Conservation (phyloP, 805 yeast genomes). For the Wickerhamiella alocasiicola region DNA sequence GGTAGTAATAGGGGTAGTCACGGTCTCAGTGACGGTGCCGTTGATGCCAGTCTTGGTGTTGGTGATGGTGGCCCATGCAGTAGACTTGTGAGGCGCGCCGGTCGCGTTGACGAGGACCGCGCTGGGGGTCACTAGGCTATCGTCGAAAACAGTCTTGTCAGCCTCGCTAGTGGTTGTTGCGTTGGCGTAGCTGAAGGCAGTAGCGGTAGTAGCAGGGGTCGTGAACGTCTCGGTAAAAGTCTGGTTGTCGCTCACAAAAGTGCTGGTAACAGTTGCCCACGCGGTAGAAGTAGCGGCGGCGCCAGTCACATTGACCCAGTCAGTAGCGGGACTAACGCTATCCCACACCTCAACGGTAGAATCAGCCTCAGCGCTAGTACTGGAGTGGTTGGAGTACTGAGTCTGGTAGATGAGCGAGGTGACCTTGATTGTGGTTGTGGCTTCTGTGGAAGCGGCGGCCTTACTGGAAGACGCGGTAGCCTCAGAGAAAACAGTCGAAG, state of each 20-base stretch:
- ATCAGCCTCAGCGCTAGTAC: not conserved
- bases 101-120: not conserved
- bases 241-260: constrained; percentile 1
- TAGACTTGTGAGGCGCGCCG: not conserved
- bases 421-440: constrained; percentile 4
- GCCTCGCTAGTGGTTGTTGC: constrained; percentile 1
- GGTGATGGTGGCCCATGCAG: not conserved
- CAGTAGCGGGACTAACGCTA: not conserved
- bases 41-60: constrained; percentile 4
- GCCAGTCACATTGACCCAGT: constrained; percentile 5
- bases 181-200: not conserved
- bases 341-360: constrained; percentile 5
- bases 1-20: not conserved
- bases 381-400: constrained; percentile 5
- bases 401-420: constrained; percentile 13
- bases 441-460: constrained; percentile 3
- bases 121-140: constrained; percentile 2
- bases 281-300: constrained; percentile 3
- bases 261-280: constrained; percentile 7
- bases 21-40: constrained; percentile 1
- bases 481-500: constrained; percentile 4
- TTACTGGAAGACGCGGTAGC: not conserved
- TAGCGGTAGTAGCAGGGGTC: constrained; percentile 7
- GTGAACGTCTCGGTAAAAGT: constrained; percentile 7
- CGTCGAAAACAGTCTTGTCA: constrained; percentile 3